These are phyloP conservation scores for Vitis hybrid DNA, from an alignment of 177 flowering plant species.

Conservation along the genomic window DNA sequence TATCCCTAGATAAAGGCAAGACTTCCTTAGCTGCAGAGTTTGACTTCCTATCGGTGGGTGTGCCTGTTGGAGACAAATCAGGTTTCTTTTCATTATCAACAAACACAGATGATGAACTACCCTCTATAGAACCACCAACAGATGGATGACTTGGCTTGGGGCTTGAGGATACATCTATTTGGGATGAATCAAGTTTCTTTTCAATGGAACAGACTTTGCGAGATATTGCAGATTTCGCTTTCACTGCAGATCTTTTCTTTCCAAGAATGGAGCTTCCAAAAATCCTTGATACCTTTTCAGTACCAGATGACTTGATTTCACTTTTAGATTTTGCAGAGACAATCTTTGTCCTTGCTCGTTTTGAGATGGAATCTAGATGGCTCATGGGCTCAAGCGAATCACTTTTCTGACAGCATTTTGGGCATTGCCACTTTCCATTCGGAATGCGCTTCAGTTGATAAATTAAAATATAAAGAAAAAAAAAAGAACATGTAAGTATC, in stretches of 20 bases:
- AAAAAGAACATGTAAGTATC: not conserved
- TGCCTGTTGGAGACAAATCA: conserved; percentile 23
- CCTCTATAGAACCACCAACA: conserved; percentile 37
- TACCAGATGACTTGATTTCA: conserved; percentile 35
- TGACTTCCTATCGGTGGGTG: conserved; percentile 28
- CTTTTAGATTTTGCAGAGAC: conserved; percentile 36
- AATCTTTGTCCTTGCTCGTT: conserved; percentile 63
- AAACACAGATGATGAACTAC: conserved; percentile 30
- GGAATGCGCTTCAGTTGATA: conserved; percentile 63
- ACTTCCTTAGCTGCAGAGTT: conserved; percentile 31
- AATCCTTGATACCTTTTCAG: conserved; percentile 40
- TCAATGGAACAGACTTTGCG: conserved; percentile 25
- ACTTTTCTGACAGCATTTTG: conserved; percentile 51
- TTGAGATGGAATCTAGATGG: conserved; percentile 48
- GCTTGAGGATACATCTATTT: conserved; percentile 29
- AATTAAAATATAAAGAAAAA: conserved; percentile 2
- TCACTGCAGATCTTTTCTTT: conserved; percentile 56
- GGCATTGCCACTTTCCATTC: conserved; percentile 82
- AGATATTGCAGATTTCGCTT: conserved; percentile 44
- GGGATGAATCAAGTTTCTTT: conserved; percentile 35
- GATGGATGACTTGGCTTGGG: conserved; percentile 29
- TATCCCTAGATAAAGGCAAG: conserved; percentile 16
- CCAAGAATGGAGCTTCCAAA: conserved; percentile 41
- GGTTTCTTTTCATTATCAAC: conserved; percentile 31
- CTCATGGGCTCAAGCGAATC: conserved; percentile 38